Evolutionary conservation across 495 filamentous ascomycete genomes (phyloP), one percentile per base, ranked within the genome.

Genomic region (Penicillium alfredii): DNA sequence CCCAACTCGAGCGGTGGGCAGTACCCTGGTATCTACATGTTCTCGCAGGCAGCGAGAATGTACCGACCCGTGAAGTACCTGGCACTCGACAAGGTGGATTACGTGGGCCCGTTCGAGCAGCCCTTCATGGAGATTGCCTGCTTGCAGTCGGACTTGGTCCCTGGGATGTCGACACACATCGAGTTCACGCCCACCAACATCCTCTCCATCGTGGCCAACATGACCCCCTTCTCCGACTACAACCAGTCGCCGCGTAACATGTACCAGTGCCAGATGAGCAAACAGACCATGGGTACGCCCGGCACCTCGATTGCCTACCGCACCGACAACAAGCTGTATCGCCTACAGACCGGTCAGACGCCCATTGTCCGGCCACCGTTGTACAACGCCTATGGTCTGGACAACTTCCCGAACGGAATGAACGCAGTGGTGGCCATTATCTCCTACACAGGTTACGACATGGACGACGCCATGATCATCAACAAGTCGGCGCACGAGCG

Each of bases 221-320:
- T 94, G 84, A 98, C 92, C 2, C 92, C 92, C 8, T 98, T 97
- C 66, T 95, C 92, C 42, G 87, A 98, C 58, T 94, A 94, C 71
- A 98, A 98, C 66, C 92, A 98, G 61, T 96, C 90, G 18, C 92
- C 92, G 8, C 76, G 92, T 71, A 98, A 98, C 63, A 97, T 98
- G 92, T 98, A 98, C 64, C 92, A 97, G 61, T 94, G 90, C 63
- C 92, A 98, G 69, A 98, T 98, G 92, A 87, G 88, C 61, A 98
- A 98, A 61, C 92, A 98, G 68, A 82, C 90, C 2, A 98, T 98
- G 92, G 92, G 92, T 48, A 98, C 92, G 4, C 92, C 92, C 15
- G 89, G 84, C 33, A 85, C 90, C 6, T 81, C 92, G 0, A 68
- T 93, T 38, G 74, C 76, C 19, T 84, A 93, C 60, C 84, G 92